Base-by-base conservation (phyloP, 2,329 filamentous ascomycete species). In the Neurospora crassa region DNA sequence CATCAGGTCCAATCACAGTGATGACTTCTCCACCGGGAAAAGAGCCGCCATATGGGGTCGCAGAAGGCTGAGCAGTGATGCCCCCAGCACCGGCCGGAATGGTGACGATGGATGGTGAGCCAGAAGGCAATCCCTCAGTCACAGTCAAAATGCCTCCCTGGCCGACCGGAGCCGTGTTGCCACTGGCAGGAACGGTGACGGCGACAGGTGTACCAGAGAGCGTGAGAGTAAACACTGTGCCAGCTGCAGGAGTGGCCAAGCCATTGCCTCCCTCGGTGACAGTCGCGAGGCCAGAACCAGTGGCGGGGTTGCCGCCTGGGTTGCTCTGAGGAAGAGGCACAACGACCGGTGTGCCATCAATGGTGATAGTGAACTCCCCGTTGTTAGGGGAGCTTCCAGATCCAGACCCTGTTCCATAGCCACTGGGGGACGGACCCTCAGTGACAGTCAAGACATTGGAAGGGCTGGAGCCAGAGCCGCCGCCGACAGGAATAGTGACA, bases 401-500 rank as follows among this genome's bases (percentile, higher is more conserved):
- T 63, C 53, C 53, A 37, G 53, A 63, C 53, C 53, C 53, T 18
- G 53, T 34, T 63, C 53, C 53, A n/a, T 8, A 63, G 29, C 24
- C 53, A 63, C 14, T 63, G 29, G 53, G 53, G 11, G 37, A 67
- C n/a, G 42, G 47, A 7, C 67, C 70, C 47, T 63, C 41, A 20
- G 69, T 69, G 41, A 69, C n/a, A 12, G 69, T 72, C 18, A 67
- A 53, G 12, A 68, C 37, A 14, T 67, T 45, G 16, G 67, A 41
- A 3, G 68, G 37, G 8, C 53, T 69, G 10, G 68, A 29, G 20
- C 34, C 63, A n/a, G 72, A 41, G 14, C 41, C 40, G 34, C 14
- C 40, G 16, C 47, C 40, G 16, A 40, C 68, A 40, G 70, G 70
- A 37, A 72, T 68, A 2, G 73, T 74, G 37, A 71, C 43, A 34